These are phyloP conservation scores for Friedmanniomyces simplex DNA, from an alignment of 495 filamentous ascomycete species.

Conservation along the genomic window DNA sequence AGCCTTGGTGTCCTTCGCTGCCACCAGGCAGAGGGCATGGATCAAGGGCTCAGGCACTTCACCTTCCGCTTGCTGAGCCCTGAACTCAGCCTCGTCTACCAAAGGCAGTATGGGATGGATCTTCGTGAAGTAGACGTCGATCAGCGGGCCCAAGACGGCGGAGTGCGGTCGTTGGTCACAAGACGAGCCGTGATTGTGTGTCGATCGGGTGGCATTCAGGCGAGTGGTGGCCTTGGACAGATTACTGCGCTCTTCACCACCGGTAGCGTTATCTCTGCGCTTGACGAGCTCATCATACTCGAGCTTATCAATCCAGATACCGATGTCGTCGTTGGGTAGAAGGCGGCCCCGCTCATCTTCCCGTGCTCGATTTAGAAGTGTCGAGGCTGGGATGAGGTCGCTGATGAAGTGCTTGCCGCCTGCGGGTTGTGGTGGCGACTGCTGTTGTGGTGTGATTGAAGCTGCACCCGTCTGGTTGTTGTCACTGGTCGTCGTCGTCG, in stretches of 20 bases:
- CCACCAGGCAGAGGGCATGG: constrained; percentile 32
- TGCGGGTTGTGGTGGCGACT: neutral
- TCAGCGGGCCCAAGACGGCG: constrained; percentile 21
- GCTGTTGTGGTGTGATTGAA: neutral
- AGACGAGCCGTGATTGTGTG: neutral
- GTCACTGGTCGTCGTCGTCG: neutral
- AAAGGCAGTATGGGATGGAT: constrained; percentile 32
- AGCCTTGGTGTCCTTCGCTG: constrained; percentile 28
- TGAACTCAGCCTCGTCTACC: constrained; percentile 26
- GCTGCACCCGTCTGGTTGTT: neutral
- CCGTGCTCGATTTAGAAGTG: constrained; percentile 29
- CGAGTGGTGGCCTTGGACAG: neutral
- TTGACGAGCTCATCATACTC: constrained; percentile 11
- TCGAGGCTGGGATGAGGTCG: constrained; percentile 44
- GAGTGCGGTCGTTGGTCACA: constrained; percentile 10
- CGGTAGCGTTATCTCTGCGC: neutral
- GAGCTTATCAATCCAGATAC: constrained; percentile 34
- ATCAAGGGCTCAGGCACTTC: constrained; percentile 22
- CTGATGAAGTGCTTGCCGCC: constrained; percentile 35
- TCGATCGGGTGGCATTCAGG: neutral
- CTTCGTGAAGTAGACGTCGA: constrained; percentile 29
- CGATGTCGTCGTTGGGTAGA: constrained; percentile 29
- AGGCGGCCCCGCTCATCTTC: constrained; percentile 28
- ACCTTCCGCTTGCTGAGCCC: constrained; percentile 13
- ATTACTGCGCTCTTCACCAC: neutral